Evolutionary conservation across 78 protist species (phyloP).

Genomic region (Bigelowiella natans): DNA sequence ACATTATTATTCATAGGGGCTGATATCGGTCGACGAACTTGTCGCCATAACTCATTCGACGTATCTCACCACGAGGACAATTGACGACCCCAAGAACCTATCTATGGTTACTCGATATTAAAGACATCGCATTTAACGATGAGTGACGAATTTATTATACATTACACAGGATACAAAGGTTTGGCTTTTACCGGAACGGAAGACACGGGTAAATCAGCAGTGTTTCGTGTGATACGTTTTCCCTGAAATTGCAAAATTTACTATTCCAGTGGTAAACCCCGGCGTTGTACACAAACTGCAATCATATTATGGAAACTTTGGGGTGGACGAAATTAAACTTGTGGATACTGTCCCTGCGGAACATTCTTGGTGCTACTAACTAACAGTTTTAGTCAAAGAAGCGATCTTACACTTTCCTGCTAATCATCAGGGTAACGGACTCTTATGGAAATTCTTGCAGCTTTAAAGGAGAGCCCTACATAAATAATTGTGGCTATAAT

Average conservation of each 20-base stretch:
- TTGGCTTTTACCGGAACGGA: background rate
- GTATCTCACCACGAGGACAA: background rate
- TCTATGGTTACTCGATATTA: too few relatives aligned
- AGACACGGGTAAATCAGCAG: too few relatives aligned
- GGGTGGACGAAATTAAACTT: too few relatives aligned
- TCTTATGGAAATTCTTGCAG: constrained; percentile 5
- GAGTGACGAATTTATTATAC: too few relatives aligned
- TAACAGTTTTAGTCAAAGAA: background rate
- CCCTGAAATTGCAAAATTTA: too few relatives aligned
- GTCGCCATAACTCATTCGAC: background rate
- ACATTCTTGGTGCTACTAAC: background rate
- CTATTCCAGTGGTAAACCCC: background rate
- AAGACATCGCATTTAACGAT: too few relatives aligned
- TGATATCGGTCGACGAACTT: background rate
- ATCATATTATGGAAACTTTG: background rate
- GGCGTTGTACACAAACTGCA: background rate
- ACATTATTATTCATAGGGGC: too few relatives aligned
- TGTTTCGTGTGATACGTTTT: too few relatives aligned
- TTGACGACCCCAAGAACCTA: background rate
- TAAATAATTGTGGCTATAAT: constrained; percentile 16
- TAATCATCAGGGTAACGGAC: background rate
- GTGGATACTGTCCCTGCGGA: too few relatives aligned
- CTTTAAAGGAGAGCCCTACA: constrained; percentile 13
- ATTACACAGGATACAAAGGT: background rate
- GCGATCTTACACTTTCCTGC: background rate